Conservation (phyloP, 441 rosid genomes). For the Gossypium schwendimanii region DNA sequence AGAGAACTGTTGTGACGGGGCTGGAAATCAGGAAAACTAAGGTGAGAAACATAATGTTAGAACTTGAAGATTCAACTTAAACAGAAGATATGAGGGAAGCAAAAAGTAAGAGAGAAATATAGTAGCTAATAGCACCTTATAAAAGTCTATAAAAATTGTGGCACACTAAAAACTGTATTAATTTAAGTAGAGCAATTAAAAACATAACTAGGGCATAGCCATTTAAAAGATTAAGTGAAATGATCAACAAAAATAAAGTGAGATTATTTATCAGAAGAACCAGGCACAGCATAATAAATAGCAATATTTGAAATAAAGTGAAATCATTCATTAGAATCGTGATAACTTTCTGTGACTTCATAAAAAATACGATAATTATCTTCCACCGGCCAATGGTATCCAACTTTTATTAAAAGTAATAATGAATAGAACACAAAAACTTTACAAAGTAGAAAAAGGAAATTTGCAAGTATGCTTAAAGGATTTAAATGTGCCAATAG, state of each 20-base stretch:
- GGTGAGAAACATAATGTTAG: background rate
- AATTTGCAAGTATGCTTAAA: background rate
- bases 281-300: constrained; percentile 6
- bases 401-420: background rate
- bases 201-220: background rate
- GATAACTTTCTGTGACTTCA: background rate
- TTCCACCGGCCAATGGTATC: background rate
- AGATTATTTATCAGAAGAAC: background rate
- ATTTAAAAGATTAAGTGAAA: background rate
- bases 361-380: background rate
- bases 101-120: background rate
- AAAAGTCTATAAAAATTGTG: background rate
- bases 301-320: constrained; percentile 1
- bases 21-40: background rate
- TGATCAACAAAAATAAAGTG: background rate
- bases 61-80: constrained; percentile 1
- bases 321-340: background rate
- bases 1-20: background rate
- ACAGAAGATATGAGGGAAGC: background rate
- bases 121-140: background rate
- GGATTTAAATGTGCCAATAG: background rate
- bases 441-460: background rate
- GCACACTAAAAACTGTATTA: background rate
- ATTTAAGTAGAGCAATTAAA: background rate
- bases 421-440: background rate